Base-by-base conservation (phyloP, 805 yeast species). In the Kazachstania bromeliacearum region DNA sequence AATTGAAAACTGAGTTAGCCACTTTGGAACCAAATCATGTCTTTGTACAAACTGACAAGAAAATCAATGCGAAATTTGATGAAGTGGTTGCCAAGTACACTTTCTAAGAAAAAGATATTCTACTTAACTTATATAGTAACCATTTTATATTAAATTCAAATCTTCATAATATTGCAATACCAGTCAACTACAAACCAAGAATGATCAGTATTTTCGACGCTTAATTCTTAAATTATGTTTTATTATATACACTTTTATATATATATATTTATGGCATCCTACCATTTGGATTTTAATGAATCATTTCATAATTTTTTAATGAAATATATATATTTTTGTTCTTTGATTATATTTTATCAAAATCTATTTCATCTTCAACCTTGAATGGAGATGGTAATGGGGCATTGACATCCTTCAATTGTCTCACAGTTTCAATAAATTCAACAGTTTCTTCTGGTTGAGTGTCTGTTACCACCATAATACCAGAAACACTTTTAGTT, bases 341-440 rank as follows among this genome's bases (percentile, higher is more conserved):
- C 13, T 9, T 24, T 23, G 10, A 20, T 22, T 31, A 31, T 26
- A 43, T 24, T 8, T 33, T 36, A 8, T 39, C 40, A 19, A 46
- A 59, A 35, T 54, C 56, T 17, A 59, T 34, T 12, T 49, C 51
- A 27, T 57, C 62, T 27, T 51, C 52, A 10, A 59, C 53, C 32
- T 44, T 55, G 33, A 59, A 57, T 35, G 62, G 51, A 7, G 55
- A 42, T 24, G 62, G 62, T 22, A 55, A 48, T 31, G 82, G 94
- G 15, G 87, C 94, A 57, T 74, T 85, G 14, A 77, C 75, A 48
- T 75, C 71, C 51, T 72, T 77, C 55, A 71, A 65, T 59, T 87
- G 94, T 60, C 95, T 79, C 18, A 85, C 79, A 0, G 96, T 89
- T 61, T 79, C 82, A 55, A 88, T 81, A 42, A 72, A 61, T 41